Percentiles rank a stretch among this genome's conserved stretches.
These are phyloP conservation scores for Starmerella powellii DNA, from an alignment of 805 yeast genomes.

Conservation along the genomic window DNA sequence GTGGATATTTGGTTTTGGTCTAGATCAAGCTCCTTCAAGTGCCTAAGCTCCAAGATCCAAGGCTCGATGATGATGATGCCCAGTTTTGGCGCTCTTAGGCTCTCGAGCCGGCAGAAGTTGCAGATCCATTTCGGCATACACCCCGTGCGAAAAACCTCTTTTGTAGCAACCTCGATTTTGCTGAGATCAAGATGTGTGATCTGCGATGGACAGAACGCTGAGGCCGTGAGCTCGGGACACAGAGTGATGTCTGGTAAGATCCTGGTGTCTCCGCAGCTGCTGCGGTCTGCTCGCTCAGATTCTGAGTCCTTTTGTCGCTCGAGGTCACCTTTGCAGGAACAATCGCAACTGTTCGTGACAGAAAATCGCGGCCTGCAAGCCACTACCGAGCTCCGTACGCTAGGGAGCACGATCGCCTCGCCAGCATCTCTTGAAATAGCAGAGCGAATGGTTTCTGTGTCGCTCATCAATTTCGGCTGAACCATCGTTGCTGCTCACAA, in stretches of 20 bases:
- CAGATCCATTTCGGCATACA: constrained; percentile 14
- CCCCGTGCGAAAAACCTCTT: constrained; percentile 4
- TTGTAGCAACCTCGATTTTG: not conserved
- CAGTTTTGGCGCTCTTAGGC: constrained; percentile 5
- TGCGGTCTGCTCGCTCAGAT: too few relatives aligned
- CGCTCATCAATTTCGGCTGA: too few relatives aligned
- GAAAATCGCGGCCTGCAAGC: too few relatives aligned
- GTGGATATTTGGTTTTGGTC: constrained; percentile 17
- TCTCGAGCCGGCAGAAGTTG: constrained; percentile 4
- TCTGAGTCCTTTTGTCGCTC: too few relatives aligned
- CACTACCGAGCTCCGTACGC: too few relatives aligned
- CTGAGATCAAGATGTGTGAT: constrained; percentile 5
- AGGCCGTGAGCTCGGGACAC: not conserved
- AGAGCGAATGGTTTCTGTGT: too few relatives aligned
- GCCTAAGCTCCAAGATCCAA: constrained; percentile 7
- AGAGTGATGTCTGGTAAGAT: not conserved
- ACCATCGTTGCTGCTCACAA: too few relatives aligned
- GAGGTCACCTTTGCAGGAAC: too few relatives aligned
- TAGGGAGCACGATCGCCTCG: too few relatives aligned
- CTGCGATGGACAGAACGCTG: not conserved
- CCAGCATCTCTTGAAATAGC: too few relatives aligned
- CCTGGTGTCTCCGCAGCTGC: too few relatives aligned
- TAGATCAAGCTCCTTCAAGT: constrained; percentile 5
- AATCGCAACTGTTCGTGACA: too few relatives aligned
- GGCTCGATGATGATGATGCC: constrained; percentile 13